Percentiles rank a stretch among this genome's conserved stretches.
Evolutionary conservation across 805 yeast genomes (phyloP).

Genomic region (Blastobotrys peoriensis): DNA sequence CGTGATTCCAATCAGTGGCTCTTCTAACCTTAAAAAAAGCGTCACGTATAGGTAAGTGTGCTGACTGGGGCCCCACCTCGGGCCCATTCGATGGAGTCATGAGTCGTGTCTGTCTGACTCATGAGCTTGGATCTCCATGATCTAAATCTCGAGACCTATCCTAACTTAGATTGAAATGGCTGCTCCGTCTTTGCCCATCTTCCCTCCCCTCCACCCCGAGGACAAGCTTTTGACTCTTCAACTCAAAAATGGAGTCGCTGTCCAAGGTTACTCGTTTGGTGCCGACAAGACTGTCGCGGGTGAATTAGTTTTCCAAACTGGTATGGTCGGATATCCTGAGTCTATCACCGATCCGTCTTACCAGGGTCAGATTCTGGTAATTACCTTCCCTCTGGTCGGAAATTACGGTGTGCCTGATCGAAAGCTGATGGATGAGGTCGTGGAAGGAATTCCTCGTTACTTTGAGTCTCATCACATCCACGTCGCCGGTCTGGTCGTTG

Average conservation of each 20-base stretch:
- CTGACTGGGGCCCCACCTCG: no score
- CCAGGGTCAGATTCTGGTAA: slow-evolving; percentile 93
- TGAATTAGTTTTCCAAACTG: slow-evolving; percentile 98
- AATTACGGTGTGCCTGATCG: slow-evolving; percentile 99
- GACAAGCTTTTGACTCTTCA: slow-evolving; percentile 83
- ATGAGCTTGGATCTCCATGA: no score
- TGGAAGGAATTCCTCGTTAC: slow-evolving; percentile 75
- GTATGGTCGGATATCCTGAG: slow-evolving; percentile 99
- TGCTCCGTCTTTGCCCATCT: slow-evolving; percentile 61
- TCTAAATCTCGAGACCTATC: no score
- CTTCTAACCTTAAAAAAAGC: no score
- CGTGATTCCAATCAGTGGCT: no score
- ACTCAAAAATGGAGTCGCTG: slow-evolving; percentile 74
- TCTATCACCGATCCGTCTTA: slow-evolving; percentile 97
- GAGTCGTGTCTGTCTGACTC: no score
- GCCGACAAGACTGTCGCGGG: slow-evolving; percentile 86
- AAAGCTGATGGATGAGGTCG: slow-evolving; percentile 62
- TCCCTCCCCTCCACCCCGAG: slow-evolving; percentile 82
- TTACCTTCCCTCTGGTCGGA: slow-evolving; percentile 95
- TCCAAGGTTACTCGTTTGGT: slow-evolving; percentile 97
- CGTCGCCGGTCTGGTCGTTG: slow-evolving; percentile 93
- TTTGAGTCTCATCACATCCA: slow-evolving; percentile 92
- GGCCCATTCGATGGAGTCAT: no score
- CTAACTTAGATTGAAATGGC: no score
- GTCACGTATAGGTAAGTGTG: no score